Base-by-base conservation (phyloP, 768 basidiomycete genomes). In the Lactifluus piperatus region DNA sequence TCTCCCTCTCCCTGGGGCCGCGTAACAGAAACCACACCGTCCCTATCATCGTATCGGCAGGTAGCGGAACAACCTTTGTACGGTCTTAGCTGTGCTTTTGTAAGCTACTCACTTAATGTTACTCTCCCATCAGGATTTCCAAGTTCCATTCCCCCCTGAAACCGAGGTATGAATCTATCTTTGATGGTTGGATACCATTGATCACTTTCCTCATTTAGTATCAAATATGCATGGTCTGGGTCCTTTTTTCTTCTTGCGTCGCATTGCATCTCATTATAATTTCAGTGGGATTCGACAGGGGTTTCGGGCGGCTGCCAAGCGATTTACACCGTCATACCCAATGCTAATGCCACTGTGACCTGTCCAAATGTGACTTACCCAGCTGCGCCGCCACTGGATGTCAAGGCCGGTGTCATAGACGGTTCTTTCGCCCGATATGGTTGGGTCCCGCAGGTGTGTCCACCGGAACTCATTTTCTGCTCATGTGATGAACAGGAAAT, bases 191-290 rank as follows among this genome's bases (percentile, higher is more conserved):
- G 43, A 13, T 16, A 27, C 11, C 29, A 8, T 45, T 46, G 30
- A 58, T 47, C 8, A 18, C n/a, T n/a, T 29, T 27, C n/a, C n/a
- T 50, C n/a, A n/a, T n/a, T n/a, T 44, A 82, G 79, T 85, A 82
- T 68, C 82, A 84, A 73, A 80, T 82, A 64, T 85, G 83, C 73
- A 84, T 85, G 83, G 82, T 83, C 43, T 50, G n/a, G n/a, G 73
- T 47, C 48, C 29, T 27, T 24, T 14, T 10, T 26, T 16, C 20
- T 14, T 10, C n/a, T 16, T 27, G 26, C 24, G 36, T 27, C 22
- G 16, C 30, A 24, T 16, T 37, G 43, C 20, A 1, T 14, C 48
- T 14, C 56, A 57, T 24, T 48, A 0, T 22, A 48, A 2, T 3
- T 32, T 5, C n/a, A 83, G 82, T 81, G 82, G 57, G 84, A 82